A percentile compares a stretch with the other conserved stretches of the same genome.
phyloP scores from a whole-genome alignment of 768 basidiomycete genomes.

The Auriscalpium orientale region DNA sequence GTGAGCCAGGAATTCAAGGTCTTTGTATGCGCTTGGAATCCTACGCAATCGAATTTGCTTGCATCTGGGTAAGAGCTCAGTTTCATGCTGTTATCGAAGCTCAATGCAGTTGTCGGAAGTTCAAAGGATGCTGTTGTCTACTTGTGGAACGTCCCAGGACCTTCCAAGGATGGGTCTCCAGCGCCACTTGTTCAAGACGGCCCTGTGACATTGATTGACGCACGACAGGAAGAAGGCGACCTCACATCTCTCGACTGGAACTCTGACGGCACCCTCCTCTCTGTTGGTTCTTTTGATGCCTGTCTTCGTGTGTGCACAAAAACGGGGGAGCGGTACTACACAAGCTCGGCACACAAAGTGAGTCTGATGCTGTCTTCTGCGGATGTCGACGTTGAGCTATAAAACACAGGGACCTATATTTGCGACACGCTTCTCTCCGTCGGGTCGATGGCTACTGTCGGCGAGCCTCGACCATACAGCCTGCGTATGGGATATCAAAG shows the following conservation, averaged over 20 bases:
- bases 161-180: slow-evolving; percentile 18
- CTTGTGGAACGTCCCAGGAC: slow-evolving; percentile 58
- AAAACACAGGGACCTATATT: slow-evolving; percentile 67
- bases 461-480: slow-evolving; percentile 73
- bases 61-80: slow-evolving; percentile 57
- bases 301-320: slow-evolving; percentile 60
- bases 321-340: slow-evolving; percentile 55
- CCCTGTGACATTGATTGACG: slow-evolving; percentile 39
- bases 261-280: slow-evolving; percentile 60
- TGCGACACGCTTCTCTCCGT: slow-evolving; percentile 66
- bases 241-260: slow-evolving; percentile 77
- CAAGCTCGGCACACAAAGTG: slow-evolving; percentile 60
- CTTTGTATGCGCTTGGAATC: slow-evolving; percentile 78
- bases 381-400: not conserved
- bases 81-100: not conserved
- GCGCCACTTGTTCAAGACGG: slow-evolving; percentile 25
- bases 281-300: slow-evolving; percentile 73
- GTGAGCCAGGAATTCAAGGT: slow-evolving; percentile 37
- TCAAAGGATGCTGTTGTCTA: slow-evolving; percentile 73
- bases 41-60: slow-evolving; percentile 46
- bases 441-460: slow-evolving; percentile 65
- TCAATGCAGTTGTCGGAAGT: slow-evolving; percentile 25
- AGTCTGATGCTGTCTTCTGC: slow-evolving; percentile 8
- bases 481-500: slow-evolving; percentile 71
- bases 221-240: slow-evolving; percentile 43